A percentile compares a stretch with the other conserved stretches of the same genome.
phyloP scores from a whole-genome alignment of 139 green algal species.

The Tetradesmus lagerheimii region DNA sequence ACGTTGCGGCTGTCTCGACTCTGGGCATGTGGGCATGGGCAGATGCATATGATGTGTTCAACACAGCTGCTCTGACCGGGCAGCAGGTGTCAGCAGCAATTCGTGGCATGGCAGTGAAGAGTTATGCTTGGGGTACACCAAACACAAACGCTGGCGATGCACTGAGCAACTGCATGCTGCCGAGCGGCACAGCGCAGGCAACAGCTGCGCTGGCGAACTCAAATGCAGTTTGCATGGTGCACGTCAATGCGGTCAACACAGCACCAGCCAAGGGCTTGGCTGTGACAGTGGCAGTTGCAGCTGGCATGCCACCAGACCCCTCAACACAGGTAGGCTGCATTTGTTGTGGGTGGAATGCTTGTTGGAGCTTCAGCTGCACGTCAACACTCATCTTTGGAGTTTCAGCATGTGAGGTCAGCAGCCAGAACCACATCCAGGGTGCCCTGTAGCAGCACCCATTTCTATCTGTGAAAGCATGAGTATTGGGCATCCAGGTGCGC shows the following conservation, averaged over 20 bases:
- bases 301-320: background rate
- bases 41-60: conserved; percentile 57
- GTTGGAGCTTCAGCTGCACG: background rate
- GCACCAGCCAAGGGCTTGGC: conserved; percentile 18
- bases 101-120: background rate
- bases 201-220: background rate
- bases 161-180: background rate
- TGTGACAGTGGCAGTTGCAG: background rate
- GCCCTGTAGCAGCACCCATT: background rate
- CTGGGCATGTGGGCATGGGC: conserved; percentile 53
- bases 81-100: conserved; percentile 26
- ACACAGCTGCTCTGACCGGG: conserved; percentile 51
- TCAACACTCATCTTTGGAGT: background rate
- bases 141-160: background rate
- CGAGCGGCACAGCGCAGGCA: background rate
- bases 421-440: background rate
- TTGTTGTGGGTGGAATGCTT: no score
- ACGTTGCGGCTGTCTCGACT: background rate
- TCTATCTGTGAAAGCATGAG: background rate
- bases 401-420: background rate
- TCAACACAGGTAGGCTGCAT: background rate
- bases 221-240: conserved; percentile 18
- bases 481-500: background rate
- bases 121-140: background rate
- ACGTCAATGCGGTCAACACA: conserved; percentile 34